Percentiles rank a stretch among this genome's conserved stretches.
phyloP scores from a whole-genome alignment of 208 protist genomes.

The Trypanosoma theileri region DNA sequence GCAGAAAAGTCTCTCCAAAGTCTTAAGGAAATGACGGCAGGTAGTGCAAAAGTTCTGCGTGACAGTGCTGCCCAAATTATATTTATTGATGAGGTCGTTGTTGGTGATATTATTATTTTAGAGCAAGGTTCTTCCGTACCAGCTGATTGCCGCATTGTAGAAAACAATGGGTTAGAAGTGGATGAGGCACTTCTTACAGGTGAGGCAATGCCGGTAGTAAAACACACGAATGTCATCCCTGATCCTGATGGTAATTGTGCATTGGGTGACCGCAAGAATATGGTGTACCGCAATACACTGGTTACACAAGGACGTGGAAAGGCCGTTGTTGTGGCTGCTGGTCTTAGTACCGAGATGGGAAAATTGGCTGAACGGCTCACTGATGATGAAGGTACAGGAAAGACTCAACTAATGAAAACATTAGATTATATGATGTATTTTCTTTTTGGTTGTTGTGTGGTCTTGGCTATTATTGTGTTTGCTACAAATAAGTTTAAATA shows the following conservation, averaged over 20 bases:
- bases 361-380: conserved; percentile 76
- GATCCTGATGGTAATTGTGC: conserved; percentile 68
- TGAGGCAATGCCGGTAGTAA: conserved; percentile 83
- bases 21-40: conserved; percentile 86
- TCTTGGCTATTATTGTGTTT: conserved; percentile 81
- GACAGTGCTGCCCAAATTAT: conserved; percentile 87
- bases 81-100: conserved; percentile 93
- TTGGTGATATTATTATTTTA: conserved; percentile 96
- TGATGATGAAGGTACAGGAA: conserved; percentile 35
- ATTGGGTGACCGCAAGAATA: conserved; percentile 91
- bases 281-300: conserved; percentile 86
- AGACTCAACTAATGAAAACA: conserved; percentile 81
- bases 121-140: conserved; percentile 91
- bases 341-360: conserved; percentile 86
- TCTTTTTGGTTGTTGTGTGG: conserved; percentile 73
- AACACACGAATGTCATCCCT: conserved; percentile 79
- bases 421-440: conserved; percentile 91
- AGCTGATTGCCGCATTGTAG: conserved; percentile 95
- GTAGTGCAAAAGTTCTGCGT: conserved; percentile 90
- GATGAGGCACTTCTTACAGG: conserved; percentile 95
- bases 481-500: conserved; percentile 75
- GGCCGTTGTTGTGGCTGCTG: conserved; percentile 73
- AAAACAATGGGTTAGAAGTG: conserved; percentile 77
- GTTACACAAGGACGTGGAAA: conserved; percentile 85
- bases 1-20: conserved; percentile 82